Evolutionary conservation across 768 basidiomycete genomes (phyloP).

Genomic region (Tulasnella sp.): DNA sequence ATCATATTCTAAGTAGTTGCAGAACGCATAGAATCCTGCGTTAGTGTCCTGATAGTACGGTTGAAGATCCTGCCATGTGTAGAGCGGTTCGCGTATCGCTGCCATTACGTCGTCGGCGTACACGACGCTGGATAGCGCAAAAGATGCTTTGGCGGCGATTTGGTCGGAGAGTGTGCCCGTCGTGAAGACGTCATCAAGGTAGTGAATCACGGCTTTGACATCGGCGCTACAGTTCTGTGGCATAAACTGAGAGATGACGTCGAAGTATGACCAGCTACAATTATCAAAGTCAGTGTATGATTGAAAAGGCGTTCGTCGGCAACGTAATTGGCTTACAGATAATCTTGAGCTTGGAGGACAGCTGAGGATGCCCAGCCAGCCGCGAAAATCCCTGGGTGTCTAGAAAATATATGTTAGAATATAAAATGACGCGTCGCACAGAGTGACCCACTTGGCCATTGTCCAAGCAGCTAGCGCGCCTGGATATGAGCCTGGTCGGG

Average conservation of each 20-base stretch:
- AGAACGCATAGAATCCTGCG: constrained; percentile 12
- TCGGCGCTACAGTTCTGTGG: constrained; percentile 11
- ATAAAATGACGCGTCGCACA: no score
- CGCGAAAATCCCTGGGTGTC: constrained; percentile 7
- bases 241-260: constrained; percentile 7
- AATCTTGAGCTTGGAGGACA: constrained; percentile 10
- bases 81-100: constrained; percentile 2
- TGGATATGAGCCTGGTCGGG: constrained; percentile 2
- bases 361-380: constrained; percentile 11
- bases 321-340: background rate
- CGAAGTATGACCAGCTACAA: constrained; percentile 13
- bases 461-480: constrained; percentile 8
- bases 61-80: constrained; percentile 13
- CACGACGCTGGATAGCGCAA: background rate
- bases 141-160: background rate
- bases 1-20: constrained; percentile 13
- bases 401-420: no score
- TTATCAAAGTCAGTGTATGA: background rate
- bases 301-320: no score
- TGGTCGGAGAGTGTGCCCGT: background rate
- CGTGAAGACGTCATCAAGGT: constrained; percentile 10
- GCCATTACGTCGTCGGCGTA: constrained; percentile 14
- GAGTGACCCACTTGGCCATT: background rate
- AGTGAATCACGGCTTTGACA: background rate
- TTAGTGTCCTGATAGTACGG: constrained; percentile 8